These are phyloP conservation scores for Pestalotiopsis sp. DNA, from an alignment of 2,329 filamentous ascomycete genomes.

Conservation along the genomic window DNA sequence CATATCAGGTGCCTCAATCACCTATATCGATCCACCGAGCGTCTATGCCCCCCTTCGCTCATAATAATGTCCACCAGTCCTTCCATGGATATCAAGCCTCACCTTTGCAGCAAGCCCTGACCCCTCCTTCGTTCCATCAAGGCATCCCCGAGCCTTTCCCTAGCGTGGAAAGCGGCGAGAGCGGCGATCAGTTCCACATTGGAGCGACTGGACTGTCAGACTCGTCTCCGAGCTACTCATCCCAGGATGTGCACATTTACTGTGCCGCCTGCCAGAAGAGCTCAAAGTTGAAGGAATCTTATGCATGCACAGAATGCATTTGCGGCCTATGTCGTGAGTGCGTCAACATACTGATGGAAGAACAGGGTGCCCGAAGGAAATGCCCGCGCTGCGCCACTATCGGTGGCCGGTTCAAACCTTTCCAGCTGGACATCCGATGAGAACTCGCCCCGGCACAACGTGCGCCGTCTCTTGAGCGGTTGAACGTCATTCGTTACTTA, in stretches of 20 bases:
- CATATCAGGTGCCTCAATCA: slow-evolving; percentile 61
- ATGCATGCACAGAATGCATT: slow-evolving; percentile 94
- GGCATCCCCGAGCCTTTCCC: slow-evolving; percentile 79
- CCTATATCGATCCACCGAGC: slow-evolving; percentile 63
- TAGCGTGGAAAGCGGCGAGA: slow-evolving; percentile 78
- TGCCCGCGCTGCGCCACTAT: slow-evolving; percentile 80
- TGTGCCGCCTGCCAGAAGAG: slow-evolving; percentile 84
- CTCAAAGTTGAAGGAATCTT: slow-evolving; percentile 78
- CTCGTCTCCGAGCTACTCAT: slow-evolving; percentile 73
- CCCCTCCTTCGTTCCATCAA: slow-evolving; percentile 72
- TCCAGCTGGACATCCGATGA: slow-evolving; percentile 80
- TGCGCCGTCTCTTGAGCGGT: slow-evolving; percentile 8
- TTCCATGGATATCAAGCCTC: slow-evolving; percentile 83
- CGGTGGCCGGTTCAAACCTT: slow-evolving; percentile 79
- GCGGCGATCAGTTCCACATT: slow-evolving; percentile 73
- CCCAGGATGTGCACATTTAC: slow-evolving; percentile 83
- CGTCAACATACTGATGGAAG: slow-evolving; percentile 76
- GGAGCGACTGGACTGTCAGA: slow-evolving; percentile 63
- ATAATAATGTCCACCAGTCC: slow-evolving; percentile 49
- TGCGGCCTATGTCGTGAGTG: slow-evolving; percentile 89
- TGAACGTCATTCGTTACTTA: slow-evolving; percentile 12
- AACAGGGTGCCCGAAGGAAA: slow-evolving; percentile 73
- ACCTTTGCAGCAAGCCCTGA: slow-evolving; percentile 85
- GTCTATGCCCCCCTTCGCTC: slow-evolving; percentile 57
- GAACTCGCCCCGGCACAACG: slow-evolving; percentile 12